These are phyloP conservation scores for Malassezia equina DNA, from an alignment of 1,284 basidiomycete species.

Conservation along the genomic window DNA sequence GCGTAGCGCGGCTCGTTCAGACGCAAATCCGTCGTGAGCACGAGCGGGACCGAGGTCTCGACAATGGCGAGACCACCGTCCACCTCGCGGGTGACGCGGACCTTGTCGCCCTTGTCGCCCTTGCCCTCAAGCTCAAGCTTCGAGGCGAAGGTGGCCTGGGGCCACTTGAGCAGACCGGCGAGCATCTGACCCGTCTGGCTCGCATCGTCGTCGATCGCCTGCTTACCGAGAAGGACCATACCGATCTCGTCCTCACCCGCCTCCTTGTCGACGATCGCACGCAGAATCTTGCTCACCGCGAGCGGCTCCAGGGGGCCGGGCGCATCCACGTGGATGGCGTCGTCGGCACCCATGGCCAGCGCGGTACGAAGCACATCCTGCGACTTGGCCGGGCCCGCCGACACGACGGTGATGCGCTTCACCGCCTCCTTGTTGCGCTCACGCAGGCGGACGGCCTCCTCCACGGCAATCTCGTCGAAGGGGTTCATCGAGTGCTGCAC, in stretches of 20 bases:
- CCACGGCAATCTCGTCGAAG: conserved; percentile 61
- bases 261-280: conserved; percentile 64
- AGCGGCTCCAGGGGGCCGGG: conserved; percentile 66
- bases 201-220: conserved; percentile 93
- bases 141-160: conserved; percentile 89
- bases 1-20: conserved; percentile 46
- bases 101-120: conserved; percentile 57
- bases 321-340: conserved; percentile 78
- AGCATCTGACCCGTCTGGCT: conserved; percentile 98
- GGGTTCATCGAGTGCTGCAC: conserved; percentile 52
- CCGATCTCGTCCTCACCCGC: conserved; percentile 59
- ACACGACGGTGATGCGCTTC: conserved; percentile 58
- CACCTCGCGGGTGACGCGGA: conserved; percentile 75
- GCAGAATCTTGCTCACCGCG: conserved; percentile 72
- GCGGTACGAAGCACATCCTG: conserved; percentile 86
- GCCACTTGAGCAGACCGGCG: conserved; percentile 81
- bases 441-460: conserved; percentile 87
- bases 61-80: conserved; percentile 86
- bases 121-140: conserved; percentile 65
- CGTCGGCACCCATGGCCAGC: conserved; percentile 94
- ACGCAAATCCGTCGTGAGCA: conserved; percentile 86
- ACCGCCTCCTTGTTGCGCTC: conserved; percentile 60
- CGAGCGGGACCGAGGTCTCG: conserved; percentile 66
- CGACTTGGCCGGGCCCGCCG: conserved; percentile 83
- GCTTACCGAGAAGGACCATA: conserved; percentile 92